Evolutionary conservation across 331 rosid genomes (phyloP), one percentile per base, ranked within the genome.

Genomic region (Arachis monticola): DNA sequence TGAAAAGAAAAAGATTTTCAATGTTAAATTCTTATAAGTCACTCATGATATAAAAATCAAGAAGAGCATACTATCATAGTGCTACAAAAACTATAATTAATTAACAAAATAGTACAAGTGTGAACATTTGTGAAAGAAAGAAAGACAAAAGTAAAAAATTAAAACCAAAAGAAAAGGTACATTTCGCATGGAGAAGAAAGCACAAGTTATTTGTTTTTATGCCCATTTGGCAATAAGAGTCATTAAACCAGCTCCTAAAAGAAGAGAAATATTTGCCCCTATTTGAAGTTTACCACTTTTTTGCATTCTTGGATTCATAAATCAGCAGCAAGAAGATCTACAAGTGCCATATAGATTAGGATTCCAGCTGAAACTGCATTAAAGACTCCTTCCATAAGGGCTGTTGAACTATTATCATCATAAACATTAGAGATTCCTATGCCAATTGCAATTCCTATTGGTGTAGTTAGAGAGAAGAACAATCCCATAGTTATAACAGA

Each of bases 171-270:
- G 22, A 17, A 17, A 17, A 17, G 22, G 22, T 17, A 17, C 22
- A 12, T 35, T 61, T 35, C 8, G n/a, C n/a, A 1, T 17, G 22
- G 22, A 17, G 13, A 41, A n/a, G 31, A 14, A 40, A 40, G 22
- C 22, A 17, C 22, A 40, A 48, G 48, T 50, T 32, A 8, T 1
- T 14, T 9, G 47, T 2, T 56, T 2, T 58, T 38, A 88, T 32
- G 93, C 91, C 91, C 91, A 90, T 56, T 85, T 85, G 13, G 91
- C 93, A 3, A 88, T 0, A 8, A 90, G 78, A 61, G 91, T 88
- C 91, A 86, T 90, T 5, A 47, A 78, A 70, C 85, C 88, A 31
- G 91, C 91, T 10, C 88, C 88, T 0, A 85, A 12, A 3, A 90
- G 81, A 70, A 85, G 93, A 47, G 79, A 75, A 0, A 80, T 0